Conservation (phyloP, 192 early-diverging fungal genomes). For the Podila epigama region DNA sequence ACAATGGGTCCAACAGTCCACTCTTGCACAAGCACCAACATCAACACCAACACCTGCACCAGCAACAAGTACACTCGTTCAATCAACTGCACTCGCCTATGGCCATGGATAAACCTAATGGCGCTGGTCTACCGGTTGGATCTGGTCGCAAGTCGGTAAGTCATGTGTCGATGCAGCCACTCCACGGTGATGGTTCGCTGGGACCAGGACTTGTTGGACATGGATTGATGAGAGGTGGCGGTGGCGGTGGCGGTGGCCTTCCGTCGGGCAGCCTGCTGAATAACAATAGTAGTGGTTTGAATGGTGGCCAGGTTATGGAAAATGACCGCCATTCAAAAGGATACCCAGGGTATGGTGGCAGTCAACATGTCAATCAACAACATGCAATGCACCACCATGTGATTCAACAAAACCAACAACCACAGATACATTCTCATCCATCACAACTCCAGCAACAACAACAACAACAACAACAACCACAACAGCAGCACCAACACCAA, state of each 20-base stretch:
- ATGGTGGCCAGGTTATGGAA: slow-evolving; percentile 17
- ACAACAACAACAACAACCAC: background rate
- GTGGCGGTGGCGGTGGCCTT: background rate
- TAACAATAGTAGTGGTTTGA: slow-evolving; percentile 7
- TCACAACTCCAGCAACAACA: slow-evolving; percentile 9
- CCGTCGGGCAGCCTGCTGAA: no score
- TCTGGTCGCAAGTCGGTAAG: slow-evolving; percentile 33
- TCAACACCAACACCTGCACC: background rate
- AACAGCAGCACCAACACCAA: background rate
- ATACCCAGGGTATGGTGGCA: slow-evolving; percentile 9
- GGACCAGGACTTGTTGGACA: background rate
- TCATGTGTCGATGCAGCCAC: slow-evolving; percentile 21
- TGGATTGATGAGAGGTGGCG: background rate
- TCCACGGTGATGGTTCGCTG: background rate
- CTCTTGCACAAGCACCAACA: background rate
- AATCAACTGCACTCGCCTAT: slow-evolving; percentile 10
- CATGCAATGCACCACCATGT: background rate
- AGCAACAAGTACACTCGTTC: slow-evolving; percentile 6
- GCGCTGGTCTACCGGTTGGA: slow-evolving; percentile 15
- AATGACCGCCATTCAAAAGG: slow-evolving; percentile 28
- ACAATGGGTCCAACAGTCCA: slow-evolving; percentile 2
- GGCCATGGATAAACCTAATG: background rate
- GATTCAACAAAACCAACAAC: no score
- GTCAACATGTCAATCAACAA: no score
- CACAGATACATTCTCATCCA: no score